phyloP scores from a whole-genome alignment of 2,329 filamentous ascomycete genomes.

The Clonostachys rosea region DNA sequence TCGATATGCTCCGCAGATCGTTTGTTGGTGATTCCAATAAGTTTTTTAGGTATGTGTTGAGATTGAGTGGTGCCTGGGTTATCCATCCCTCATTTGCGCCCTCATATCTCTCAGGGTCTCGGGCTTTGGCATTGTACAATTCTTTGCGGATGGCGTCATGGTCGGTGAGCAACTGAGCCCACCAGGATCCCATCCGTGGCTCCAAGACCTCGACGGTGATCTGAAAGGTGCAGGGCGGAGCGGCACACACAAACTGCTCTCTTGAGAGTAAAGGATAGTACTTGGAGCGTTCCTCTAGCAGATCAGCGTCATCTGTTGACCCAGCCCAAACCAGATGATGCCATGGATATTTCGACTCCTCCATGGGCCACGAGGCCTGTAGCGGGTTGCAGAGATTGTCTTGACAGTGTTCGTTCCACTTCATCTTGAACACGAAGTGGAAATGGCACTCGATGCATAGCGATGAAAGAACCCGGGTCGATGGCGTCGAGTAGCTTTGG shows the following conservation, averaged over 20 bases:
- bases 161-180: constrained; percentile 39
- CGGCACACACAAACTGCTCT: constrained; percentile 35
- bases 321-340: constrained; percentile 30
- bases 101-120: constrained; percentile 43
- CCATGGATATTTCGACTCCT: constrained; percentile 27
- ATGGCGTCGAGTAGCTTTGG: constrained; percentile 22
- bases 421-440: constrained; percentile 32
- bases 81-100: constrained; percentile 33
- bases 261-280: constrained; percentile 30
- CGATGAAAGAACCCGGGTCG: constrained; percentile 22
- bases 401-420: constrained; percentile 20
- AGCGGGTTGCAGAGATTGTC: constrained; percentile 19
- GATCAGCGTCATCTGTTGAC: constrained; percentile 16
- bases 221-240: constrained; percentile 31
- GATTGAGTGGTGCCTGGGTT: constrained; percentile 32
- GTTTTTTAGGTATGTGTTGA: constrained; percentile 48
- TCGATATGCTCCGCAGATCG: constrained; percentile 41
- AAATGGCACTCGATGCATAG: constrained; percentile 34
- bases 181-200: constrained; percentile 37
- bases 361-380: constrained; percentile 25
- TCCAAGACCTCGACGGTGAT: constrained; percentile 42
- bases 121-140: constrained; percentile 27
- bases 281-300: constrained; percentile 17
- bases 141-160: constrained; percentile 33
- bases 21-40: constrained; percentile 30